Conservation (phyloP, 345 rosid species). For the Eucalyptus caleyi region DNA sequence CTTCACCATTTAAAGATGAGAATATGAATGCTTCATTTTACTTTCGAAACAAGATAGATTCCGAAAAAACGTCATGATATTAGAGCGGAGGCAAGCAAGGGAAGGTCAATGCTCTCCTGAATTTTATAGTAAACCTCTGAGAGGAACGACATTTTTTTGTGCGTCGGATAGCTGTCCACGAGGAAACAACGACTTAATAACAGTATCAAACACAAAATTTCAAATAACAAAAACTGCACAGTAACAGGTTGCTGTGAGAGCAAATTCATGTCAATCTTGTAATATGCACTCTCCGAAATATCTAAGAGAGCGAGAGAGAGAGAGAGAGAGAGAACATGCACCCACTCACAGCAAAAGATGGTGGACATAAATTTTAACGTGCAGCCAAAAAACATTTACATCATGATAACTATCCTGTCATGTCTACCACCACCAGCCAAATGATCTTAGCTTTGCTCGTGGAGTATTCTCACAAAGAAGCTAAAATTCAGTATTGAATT, state of each 20-base stretch:
- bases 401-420: neutral
- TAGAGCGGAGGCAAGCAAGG: neutral
- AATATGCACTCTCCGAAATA: neutral
- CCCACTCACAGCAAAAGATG: neutral
- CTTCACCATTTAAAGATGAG: neutral
- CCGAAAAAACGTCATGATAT: neutral
- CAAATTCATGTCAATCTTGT: neutral
- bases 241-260: neutral
- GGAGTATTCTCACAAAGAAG: neutral
- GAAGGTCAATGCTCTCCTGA: neutral
- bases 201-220: neutral
- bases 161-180: neutral
- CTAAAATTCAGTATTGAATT: neutral
- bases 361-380: neutral
- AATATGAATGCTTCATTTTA: neutral
- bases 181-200: neutral
- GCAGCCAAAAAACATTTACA: neutral
- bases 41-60: neutral
- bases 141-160: neutral
- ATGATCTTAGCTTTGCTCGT: neutral
- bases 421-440: neutral
- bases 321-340: neutral
- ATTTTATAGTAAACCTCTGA: neutral
- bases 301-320: neutral
- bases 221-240: neutral